Evolutionary conservation across 164 flowering plant species (phyloP).

Genomic region (Nymphaea thermarum): DNA sequence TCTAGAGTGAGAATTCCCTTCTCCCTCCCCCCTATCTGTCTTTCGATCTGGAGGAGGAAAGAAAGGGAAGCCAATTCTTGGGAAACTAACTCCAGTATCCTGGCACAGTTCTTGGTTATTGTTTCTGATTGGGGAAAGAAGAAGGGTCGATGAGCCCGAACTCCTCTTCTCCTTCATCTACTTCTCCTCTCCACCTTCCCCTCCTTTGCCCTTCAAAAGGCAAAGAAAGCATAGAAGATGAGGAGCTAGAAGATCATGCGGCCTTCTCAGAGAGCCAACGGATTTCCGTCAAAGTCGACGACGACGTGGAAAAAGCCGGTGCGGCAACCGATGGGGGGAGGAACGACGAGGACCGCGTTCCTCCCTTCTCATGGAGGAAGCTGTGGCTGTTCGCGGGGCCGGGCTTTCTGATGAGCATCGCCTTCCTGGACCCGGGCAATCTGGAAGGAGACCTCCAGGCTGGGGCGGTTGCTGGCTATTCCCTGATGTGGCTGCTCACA

Average conservation of each 20-base stretch:
- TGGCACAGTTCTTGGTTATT: no score
- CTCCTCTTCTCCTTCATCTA: neutral
- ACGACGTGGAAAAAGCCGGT: neutral
- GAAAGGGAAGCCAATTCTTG: no score
- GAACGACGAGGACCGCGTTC: slow-evolving; percentile 9
- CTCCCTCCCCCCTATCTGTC: no score
- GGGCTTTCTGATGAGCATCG: slow-evolving; percentile 71
- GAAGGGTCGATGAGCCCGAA: no score
- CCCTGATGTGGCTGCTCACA: slow-evolving; percentile 56
- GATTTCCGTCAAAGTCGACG: neutral
- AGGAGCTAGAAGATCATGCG: neutral
- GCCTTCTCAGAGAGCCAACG: neutral
- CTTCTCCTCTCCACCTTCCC: neutral
- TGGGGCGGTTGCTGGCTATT: slow-evolving; percentile 74
- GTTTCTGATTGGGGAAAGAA: no score
- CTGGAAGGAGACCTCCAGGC: slow-evolving; percentile 74
- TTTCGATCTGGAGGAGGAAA: no score
- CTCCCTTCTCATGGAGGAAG: slow-evolving; percentile 71
- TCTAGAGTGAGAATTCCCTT: no score
- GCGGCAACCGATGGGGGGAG: neutral
- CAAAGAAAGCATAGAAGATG: neutral
- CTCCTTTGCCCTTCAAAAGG: neutral
- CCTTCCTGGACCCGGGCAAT: slow-evolving; percentile 75
- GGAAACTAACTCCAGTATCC: no score
- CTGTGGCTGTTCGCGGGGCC: slow-evolving; percentile 77